A percentile compares a stretch with the other conserved stretches of the same genome.
phyloP scores from a whole-genome alignment of 2,329 filamentous ascomycete genomes.

The Exserohilum rostratum region DNA sequence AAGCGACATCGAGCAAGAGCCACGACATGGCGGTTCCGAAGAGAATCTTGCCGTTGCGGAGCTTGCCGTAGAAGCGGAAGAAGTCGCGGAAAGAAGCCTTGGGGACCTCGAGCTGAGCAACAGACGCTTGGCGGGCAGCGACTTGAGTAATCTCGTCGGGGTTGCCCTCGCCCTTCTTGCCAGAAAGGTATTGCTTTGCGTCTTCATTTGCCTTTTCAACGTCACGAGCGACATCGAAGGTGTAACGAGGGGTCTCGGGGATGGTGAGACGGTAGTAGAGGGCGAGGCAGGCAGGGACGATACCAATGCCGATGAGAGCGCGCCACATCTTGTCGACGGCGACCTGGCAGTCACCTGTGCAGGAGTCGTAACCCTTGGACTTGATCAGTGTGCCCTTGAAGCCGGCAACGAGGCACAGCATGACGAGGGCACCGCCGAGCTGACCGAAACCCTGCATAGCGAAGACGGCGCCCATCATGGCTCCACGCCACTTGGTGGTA shows the following conservation, averaged over 20 bases:
- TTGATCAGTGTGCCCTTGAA: conserved; percentile 38
- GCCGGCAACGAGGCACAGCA: conserved; percentile 39
- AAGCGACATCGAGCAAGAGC: conserved; percentile 65
- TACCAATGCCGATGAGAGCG: conserved; percentile 50
- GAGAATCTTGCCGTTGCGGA: conserved; percentile 74
- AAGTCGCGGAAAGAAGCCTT: conserved; percentile 78
- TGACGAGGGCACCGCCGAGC: conserved; percentile 46
- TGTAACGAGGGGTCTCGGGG: conserved; percentile 52
- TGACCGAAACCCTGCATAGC: conserved; percentile 53
- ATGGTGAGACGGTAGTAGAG: conserved; percentile 52
- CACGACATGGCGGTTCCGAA: conserved; percentile 83
- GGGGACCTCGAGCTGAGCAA: conserved; percentile 64
- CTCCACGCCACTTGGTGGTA: conserved; percentile 49
- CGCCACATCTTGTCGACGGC: conserved; percentile 52
- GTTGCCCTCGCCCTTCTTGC: conserved; percentile 64
- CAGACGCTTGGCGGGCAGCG: conserved; percentile 60
- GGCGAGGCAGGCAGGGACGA: conserved; percentile 50
- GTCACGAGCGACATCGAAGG: conserved; percentile 51
- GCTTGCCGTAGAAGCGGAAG: conserved; percentile 69
- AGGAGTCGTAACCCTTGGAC: conserved; percentile 28
- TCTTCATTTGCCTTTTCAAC: conserved; percentile 66
- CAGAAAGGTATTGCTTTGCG: conserved; percentile 74
- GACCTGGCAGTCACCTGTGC: conserved; percentile 38
- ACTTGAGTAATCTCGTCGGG: conserved; percentile 72
- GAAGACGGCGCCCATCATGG: conserved; percentile 54